phyloP scores from a whole-genome alignment of 2,329 filamentous ascomycete genomes.

The Fusarium coicis region DNA sequence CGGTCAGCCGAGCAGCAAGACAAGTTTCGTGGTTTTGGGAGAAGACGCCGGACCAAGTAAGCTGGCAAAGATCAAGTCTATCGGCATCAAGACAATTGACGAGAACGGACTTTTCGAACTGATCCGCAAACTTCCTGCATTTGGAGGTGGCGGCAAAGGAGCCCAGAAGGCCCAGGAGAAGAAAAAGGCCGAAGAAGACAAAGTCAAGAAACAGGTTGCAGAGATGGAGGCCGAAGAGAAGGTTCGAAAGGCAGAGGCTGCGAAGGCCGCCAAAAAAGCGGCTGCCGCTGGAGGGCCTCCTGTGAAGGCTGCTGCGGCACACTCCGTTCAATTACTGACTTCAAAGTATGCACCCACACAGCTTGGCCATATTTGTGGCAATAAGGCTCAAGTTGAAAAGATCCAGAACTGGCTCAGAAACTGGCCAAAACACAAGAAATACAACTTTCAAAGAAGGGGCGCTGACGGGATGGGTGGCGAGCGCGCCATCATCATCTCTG shows the following conservation, averaged over 20 bases:
- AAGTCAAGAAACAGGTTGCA: slow-evolving; percentile 80
- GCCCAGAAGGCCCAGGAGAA: slow-evolving; percentile 88
- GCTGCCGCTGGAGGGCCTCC: slow-evolving; percentile 44
- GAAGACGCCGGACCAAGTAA: slow-evolving; percentile 94
- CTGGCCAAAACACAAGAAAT: slow-evolving; percentile 83
- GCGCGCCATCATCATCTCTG: slow-evolving; percentile 93
- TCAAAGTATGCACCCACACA: slow-evolving; percentile 92
- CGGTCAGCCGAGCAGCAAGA: slow-evolving; percentile 87
- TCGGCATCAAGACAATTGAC: slow-evolving; percentile 89
- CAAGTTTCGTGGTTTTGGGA: slow-evolving; percentile 91
- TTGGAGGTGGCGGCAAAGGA: slow-evolving; percentile 88
- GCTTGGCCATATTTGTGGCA: slow-evolving; percentile 91
- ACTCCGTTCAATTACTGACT: slow-evolving; percentile 83
- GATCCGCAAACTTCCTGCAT: slow-evolving; percentile 81
- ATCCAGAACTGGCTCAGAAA: slow-evolving; percentile 87
- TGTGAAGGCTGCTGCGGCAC: slow-evolving; percentile 51
- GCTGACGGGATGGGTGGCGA: slow-evolving; percentile 85
- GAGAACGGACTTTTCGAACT: slow-evolving; percentile 92
- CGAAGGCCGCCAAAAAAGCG: slow-evolving; percentile 59
- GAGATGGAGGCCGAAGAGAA: slow-evolving; percentile 89
- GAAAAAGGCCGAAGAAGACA: slow-evolving; percentile 84
- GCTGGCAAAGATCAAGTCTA: slow-evolving; percentile 82
- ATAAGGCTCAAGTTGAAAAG: slow-evolving; percentile 89
- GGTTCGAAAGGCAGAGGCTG: slow-evolving; percentile 61
- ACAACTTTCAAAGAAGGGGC: slow-evolving; percentile 83